Base-by-base conservation (phyloP, 1,284 basidiomycete species). In the Apiotrichum montevideense region DNA sequence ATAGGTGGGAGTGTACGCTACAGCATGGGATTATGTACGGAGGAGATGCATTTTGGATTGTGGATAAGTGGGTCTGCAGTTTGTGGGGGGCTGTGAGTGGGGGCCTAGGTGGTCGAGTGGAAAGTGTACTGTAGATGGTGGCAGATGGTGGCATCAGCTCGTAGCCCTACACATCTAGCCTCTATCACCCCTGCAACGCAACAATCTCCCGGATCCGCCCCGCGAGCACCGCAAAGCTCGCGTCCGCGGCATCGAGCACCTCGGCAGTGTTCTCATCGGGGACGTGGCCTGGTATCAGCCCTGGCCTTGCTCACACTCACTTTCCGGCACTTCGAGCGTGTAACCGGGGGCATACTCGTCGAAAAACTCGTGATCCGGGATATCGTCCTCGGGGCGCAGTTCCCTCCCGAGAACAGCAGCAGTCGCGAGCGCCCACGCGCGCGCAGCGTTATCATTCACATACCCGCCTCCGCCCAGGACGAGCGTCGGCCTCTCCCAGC, bases 361-460 rank as follows among this genome's bases (percentile, higher is more conserved):
- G 62, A 88, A 89, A 2, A 79, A 79, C 1, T 76, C 72, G 68
- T 90, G 87, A 57, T 90, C 80, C 0, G 90, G 90, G 35, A 92
- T 87, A 29, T 81, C 78, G 0, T 80, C 79, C 3, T 87, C 84
- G 2, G 84, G 67, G 0, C 80, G 68, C 1, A 90, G 73, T 14
- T 46, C 40, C 1, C n/a, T 46, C n/a, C 84, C 66, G 63, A 90
- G 87, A 33, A 84, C 82, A 2, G 87, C 77, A 0, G 86, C 85
- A 0, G 90, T 94, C 14, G 92, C 76, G 63, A 85, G 85, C 0
- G 89, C 80, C 89, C 90, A 95, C 0, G 87, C 87, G 15, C 90
- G 82, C 0, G 91, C 90, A 0, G 85, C 84, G 64, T 94, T 94
- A 0, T 87, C 79, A 11, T 83, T 82, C 66, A 87, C 80, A 67